Evolutionary conservation across 495 filamentous ascomycete species (phyloP), one percentile per base, ranked within the genome.

Genomic region (Chaetomium fimeti): DNA sequence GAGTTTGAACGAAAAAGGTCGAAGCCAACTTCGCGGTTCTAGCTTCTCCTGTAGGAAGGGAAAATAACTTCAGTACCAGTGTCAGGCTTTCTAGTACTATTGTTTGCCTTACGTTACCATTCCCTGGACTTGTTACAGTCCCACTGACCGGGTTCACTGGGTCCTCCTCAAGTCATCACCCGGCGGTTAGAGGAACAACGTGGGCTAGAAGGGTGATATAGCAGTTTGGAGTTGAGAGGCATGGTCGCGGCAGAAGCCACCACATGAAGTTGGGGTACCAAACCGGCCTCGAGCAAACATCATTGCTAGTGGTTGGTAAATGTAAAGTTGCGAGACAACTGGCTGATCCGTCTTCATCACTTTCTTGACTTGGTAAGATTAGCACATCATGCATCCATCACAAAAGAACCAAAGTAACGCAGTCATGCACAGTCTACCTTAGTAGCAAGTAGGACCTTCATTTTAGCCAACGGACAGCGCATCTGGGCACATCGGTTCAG

Each of bases 401-500:
- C 18, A 18, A 47, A 22, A 47, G 5, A 9, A n/a, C n/a, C 43
- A 47, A 7, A 22, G 43, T 47, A n/a, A 47, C 43, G 43, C n/a
- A 47, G 43, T 8, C 18, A 2, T 20, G 43, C 16, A 32, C 9
- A 13, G 3, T 3, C 15, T 54, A 25, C 20, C 5, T n/a, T 18
- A 32, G 51, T n/a, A 18, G 18, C 20, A 54, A 32, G 43, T 22
- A 27, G 12, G 22, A 22, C 20, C 20, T 36, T 55, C 3, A 20
- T 5, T 3, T 11, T 20, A 9, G 16, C 7, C 15, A 5, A 24
- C 32, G 27, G 53, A 56, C 32, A 40, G 29, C 32, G 29, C 32
- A 24, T 56, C 53, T 38, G 28, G 53, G 7, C 53, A 56, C 53
- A 54, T 28, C 15, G n/a, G 13, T 56, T 56, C 16, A 12, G 18